phyloP scores from a whole-genome alignment of 2,329 filamentous ascomycete species.

The Ophidiomyces ophidiicola region DNA sequence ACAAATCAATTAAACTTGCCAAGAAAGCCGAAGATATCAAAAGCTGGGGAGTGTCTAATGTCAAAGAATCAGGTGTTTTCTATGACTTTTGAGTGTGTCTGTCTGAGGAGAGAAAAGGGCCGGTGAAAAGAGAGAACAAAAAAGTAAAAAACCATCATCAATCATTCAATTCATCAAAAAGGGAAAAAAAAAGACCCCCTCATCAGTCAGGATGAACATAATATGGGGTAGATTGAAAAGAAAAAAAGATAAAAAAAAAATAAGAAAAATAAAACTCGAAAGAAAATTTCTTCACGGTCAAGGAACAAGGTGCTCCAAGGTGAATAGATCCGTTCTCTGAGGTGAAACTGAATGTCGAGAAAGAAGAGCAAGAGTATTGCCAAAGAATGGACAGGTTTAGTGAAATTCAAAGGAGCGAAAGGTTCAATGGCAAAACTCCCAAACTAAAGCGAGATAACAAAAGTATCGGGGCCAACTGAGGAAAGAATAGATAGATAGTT shows the following conservation, averaged over 20 bases:
- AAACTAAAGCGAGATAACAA: too few relatives aligned
- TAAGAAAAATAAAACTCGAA: neutral
- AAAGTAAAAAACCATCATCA: conserved; percentile 3
- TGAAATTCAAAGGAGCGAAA: neutral
- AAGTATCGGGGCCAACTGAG: too few relatives aligned
- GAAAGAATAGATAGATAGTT: too few relatives aligned
- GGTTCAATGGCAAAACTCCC: neutral
- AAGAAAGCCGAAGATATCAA: neutral
- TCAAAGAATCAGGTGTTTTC: conserved; percentile 4
- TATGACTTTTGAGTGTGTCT: conserved; percentile 6
- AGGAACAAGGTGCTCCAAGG: too few relatives aligned
- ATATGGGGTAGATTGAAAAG: neutral
- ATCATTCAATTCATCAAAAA: conserved; percentile 4
- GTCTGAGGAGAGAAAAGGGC: neutral
- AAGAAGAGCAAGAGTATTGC: neutral
- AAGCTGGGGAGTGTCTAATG: neutral
- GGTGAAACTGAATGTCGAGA: too few relatives aligned
- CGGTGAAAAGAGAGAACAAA: neutral
- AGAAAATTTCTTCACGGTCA: neutral
- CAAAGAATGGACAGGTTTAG: neutral
- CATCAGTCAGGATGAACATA: neutral
- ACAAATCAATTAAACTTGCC: too few relatives aligned
- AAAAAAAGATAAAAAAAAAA: neutral
- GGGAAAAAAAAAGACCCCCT: conserved; percentile 33
- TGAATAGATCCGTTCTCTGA: neutral